Percentiles rank a stretch among this genome's conserved stretches.
phyloP scores from a whole-genome alignment of 139 green algal species.

The Pycnococcus provasolii region DNA sequence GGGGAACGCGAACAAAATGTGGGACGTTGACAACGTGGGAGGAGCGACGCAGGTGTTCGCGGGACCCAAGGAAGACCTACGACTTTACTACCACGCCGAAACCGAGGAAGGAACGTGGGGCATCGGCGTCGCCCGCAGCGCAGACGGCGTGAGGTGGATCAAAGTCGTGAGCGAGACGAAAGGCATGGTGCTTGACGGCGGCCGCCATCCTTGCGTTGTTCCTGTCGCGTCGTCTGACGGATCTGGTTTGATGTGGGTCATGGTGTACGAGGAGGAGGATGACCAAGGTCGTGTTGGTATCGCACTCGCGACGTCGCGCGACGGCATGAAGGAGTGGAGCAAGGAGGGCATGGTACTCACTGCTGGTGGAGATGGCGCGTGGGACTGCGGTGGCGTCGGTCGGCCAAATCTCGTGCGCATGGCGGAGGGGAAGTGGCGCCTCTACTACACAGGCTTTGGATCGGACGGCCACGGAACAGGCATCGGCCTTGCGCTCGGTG shows the following conservation, averaged over 20 bases:
- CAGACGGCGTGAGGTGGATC: too few species aligned
- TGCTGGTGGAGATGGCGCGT: conserved; percentile 1
- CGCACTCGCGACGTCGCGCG: background rate
- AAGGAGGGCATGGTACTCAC: background rate
- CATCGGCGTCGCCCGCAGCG: too few species aligned
- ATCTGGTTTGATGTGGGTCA: background rate
- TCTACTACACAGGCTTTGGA: conserved; percentile 13
- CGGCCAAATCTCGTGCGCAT: conserved; percentile 9
- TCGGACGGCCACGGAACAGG: background rate
- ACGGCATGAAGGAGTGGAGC: background rate
- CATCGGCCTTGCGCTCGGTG: background rate
- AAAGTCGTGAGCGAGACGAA: too few species aligned
- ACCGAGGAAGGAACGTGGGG: too few species aligned
- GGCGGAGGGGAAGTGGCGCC: conserved; percentile 4
- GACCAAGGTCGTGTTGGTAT: background rate
- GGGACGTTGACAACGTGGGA: too few species aligned
- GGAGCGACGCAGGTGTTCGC: too few species aligned
- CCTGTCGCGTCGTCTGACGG: too few species aligned
- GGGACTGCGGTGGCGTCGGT: conserved; percentile 11
- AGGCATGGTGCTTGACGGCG: too few species aligned
- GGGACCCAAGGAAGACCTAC: too few species aligned
- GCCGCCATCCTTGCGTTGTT: too few species aligned
- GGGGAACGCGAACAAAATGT: too few species aligned
- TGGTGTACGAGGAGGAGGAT: conserved; percentile 8
- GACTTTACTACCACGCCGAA: too few species aligned